These are phyloP conservation scores for Globisporangium nodosum DNA, from an alignment of 352 stramenopile species.

Conservation along the genomic window DNA sequence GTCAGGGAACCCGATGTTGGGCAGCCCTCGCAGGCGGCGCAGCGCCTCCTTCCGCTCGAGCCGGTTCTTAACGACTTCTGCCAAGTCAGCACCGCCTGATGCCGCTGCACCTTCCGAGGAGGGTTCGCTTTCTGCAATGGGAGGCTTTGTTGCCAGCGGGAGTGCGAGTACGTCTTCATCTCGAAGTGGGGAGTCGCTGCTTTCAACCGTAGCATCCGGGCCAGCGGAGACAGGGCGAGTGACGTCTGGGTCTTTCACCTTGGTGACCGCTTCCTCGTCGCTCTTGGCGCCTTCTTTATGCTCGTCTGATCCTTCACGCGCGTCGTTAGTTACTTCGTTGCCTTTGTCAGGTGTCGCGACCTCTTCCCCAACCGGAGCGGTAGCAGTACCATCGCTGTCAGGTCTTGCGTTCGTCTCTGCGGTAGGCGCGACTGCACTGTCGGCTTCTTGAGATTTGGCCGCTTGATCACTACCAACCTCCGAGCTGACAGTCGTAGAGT, in stretches of 20 bases:
- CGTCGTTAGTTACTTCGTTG: not conserved
- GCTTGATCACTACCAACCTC: not conserved
- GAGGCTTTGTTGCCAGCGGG: not conserved
- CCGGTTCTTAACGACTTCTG: slow-evolving; percentile 5
- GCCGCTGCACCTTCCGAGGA: not conserved
- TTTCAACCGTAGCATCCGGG: not conserved
- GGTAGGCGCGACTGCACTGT: not conserved
- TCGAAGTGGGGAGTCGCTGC: not conserved
- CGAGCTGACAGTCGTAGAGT: not conserved
- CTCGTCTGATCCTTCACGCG: too few relatives aligned
- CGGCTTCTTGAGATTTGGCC: not conserved
- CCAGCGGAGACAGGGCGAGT: not conserved
- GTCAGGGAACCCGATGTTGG: slow-evolving; percentile 21
- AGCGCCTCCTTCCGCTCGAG: slow-evolving; percentile 34
- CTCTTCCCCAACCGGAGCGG: not conserved
- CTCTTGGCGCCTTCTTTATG: not conserved
- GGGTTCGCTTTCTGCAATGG: not conserved
- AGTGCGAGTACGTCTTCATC: too few relatives aligned
- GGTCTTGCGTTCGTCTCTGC: not conserved
- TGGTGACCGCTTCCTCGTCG: not conserved
- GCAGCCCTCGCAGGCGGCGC: slow-evolving; percentile 33
- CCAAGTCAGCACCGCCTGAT: not conserved
- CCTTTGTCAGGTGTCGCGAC: not conserved
- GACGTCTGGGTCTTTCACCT: not conserved
- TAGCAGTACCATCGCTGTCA: not conserved